Evolutionary conservation across 2,329 filamentous ascomycete genomes (phyloP).

Genomic region (Fusarium sp.): DNA sequence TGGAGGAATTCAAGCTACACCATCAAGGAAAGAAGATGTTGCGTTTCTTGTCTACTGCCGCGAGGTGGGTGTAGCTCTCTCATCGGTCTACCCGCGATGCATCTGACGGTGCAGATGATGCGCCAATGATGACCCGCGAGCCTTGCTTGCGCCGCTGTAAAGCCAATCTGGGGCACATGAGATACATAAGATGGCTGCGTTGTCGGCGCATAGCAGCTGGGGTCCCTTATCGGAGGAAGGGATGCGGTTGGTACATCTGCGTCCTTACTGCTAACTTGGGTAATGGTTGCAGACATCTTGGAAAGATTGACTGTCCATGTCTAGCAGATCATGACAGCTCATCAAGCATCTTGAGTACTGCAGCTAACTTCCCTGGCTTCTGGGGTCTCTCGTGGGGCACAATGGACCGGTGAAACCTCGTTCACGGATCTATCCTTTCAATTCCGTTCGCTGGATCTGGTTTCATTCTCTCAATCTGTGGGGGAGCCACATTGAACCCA

Average conservation of each 20-base stretch:
- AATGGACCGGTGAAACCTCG: constrained; percentile 21
- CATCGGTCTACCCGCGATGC: constrained; percentile 18
- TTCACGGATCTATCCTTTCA: constrained; percentile 8
- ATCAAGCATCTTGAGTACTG: constrained; percentile 35
- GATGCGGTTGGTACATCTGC: constrained; percentile 19
- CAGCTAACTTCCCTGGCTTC: constrained; percentile 34
- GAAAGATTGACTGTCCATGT: constrained; percentile 16
- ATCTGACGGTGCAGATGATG: constrained; percentile 21
- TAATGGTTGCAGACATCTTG: constrained; percentile 21
- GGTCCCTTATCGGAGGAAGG: constrained; percentile 27
- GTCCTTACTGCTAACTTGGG: constrained; percentile 30
- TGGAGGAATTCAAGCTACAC: constrained; percentile 35
- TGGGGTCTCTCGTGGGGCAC: constrained; percentile 23
- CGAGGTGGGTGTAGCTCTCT: constrained; percentile 14
- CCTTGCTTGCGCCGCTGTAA: constrained; percentile 24
- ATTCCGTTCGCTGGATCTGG: constrained; percentile 27
- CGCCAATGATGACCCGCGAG: constrained; percentile 36
- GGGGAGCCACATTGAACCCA: constrained; percentile 8
- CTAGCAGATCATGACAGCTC: constrained; percentile 41
- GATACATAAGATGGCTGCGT: constrained; percentile 38
- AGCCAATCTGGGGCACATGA: constrained; percentile 38
- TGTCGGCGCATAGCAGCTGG: constrained; percentile 21
- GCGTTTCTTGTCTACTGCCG: constrained; percentile 18
- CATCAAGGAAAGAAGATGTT: constrained; percentile 23
- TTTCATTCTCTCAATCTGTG: constrained; percentile 17